Conservation (phyloP, 2,329 filamentous ascomycete species). For the Dothidotthia symphoricarpi region DNA sequence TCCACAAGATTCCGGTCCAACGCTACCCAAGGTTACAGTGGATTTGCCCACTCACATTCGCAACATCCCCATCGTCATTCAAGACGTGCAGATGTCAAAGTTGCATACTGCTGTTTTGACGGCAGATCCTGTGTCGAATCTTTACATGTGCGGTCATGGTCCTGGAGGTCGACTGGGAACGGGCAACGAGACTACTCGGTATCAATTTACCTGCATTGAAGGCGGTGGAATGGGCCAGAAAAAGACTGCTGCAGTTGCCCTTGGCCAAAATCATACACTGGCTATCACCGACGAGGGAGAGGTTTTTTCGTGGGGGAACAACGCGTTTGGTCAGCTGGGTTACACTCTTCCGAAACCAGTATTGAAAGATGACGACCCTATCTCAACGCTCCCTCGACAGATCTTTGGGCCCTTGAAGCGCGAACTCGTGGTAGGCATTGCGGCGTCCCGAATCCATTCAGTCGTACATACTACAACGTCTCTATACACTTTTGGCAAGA, state of each 20-base stretch:
- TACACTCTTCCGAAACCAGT: constrained; percentile 70
- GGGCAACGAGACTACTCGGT: constrained; percentile 85
- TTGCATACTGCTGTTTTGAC: constrained; percentile 88
- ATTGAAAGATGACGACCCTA: constrained; percentile 75
- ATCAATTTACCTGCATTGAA: constrained; percentile 80
- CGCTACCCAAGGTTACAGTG: constrained; percentile 40
- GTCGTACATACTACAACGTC: constrained; percentile 79
- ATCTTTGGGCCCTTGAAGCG: constrained; percentile 90
- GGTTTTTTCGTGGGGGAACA: constrained; percentile 92
- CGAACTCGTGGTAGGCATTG: constrained; percentile 75
- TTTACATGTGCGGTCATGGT: constrained; percentile 91
- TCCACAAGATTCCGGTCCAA: constrained; percentile 18
- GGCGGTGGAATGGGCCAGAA: constrained; percentile 70
- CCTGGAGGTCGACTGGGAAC: constrained; percentile 85
- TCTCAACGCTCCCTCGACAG: constrained; percentile 78
- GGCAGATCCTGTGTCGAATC: constrained; percentile 79
- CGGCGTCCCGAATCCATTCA: constrained; percentile 88
- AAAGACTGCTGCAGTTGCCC: constrained; percentile 71
- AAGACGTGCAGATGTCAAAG: constrained; percentile 85
- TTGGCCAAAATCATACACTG: constrained; percentile 89
- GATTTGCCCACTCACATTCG: constrained; percentile 72
- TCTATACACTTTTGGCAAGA: constrained; percentile 92
- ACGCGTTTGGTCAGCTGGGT: constrained; percentile 80
- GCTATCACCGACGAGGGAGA: constrained; percentile 84
- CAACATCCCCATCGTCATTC: constrained; percentile 70